phyloP scores from a whole-genome alignment of 345 rosid species.

The Turritis glabra region DNA sequence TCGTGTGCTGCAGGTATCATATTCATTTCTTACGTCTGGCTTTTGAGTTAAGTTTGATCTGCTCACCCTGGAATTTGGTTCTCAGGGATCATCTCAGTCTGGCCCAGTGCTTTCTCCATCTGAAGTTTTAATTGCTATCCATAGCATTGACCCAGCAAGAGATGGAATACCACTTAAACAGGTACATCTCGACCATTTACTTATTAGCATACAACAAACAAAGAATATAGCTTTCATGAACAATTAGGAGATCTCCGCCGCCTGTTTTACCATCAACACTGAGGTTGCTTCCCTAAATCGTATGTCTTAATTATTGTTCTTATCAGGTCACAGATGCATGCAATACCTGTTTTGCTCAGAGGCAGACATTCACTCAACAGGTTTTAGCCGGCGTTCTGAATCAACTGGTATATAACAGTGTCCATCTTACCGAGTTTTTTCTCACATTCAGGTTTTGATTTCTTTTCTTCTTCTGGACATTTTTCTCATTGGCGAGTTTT shows the following conservation, averaged over 20 bases:
- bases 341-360: conserved; percentile 88
- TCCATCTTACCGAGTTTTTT: not conserved
- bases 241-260: not conserved
- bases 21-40: conserved; percentile 6
- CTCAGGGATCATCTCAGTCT: conserved; percentile 74
- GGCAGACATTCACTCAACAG: conserved; percentile 86
- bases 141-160: conserved; percentile 87
- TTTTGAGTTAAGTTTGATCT: conserved; percentile 14
- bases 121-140: conserved; percentile 85
- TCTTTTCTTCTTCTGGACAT: not conserved
- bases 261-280: conserved; percentile 19
- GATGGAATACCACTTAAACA: conserved; percentile 93
- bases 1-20: conserved; percentile 72
- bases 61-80: conserved; percentile 25
- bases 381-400: conserved; percentile 93
- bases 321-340: conserved; percentile 93
- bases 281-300: conserved; percentile 16
- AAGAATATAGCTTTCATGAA: conserved; percentile 12
- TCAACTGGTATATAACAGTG: conserved; percentile 65
- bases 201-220: conserved; percentile 3
- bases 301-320: conserved; percentile 29
- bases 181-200: conserved; percentile 40
- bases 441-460: not conserved
- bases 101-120: conserved; percentile 74
- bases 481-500: conserved; percentile 23